Percentiles rank a stretch among this genome's conserved stretches.
These are phyloP conservation scores for Pseudofabraea citricarpa DNA, from an alignment of 2,329 filamentous ascomycete species.

Conservation along the genomic window DNA sequence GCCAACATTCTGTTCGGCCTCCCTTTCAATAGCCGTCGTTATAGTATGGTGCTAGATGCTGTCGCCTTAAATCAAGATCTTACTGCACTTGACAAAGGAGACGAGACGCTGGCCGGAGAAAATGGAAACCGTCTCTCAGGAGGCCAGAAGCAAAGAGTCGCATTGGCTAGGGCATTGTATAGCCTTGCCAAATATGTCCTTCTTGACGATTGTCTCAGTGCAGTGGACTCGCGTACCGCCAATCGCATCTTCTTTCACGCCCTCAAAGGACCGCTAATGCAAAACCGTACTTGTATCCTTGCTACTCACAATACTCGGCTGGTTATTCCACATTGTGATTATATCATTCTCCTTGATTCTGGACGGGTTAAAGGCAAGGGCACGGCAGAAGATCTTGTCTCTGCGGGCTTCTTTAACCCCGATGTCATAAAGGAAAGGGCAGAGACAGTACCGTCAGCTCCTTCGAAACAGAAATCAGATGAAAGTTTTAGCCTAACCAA, in stretches of 20 bases:
- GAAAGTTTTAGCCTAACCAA: background rate
- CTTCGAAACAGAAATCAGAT: background rate
- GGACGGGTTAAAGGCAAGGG: slow-evolving; percentile 75
- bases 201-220: slow-evolving; percentile 91
- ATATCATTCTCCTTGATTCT: slow-evolving; percentile 82
- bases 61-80: slow-evolving; percentile 90
- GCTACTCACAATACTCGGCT: slow-evolving; percentile 93
- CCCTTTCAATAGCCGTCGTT: slow-evolving; percentile 73
- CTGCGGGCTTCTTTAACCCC: slow-evolving; percentile 83
- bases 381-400: slow-evolving; percentile 68
- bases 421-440: slow-evolving; percentile 51
- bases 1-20: slow-evolving; percentile 93
- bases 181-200: slow-evolving; percentile 87
- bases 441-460: background rate
- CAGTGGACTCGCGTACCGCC: slow-evolving; percentile 94
- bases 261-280: slow-evolving; percentile 85
- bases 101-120: slow-evolving; percentile 91
- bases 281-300: slow-evolving; percentile 81
- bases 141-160: slow-evolving; percentile 96
- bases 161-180: slow-evolving; percentile 90
- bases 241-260: slow-evolving; percentile 98
- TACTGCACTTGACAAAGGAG: slow-evolving; percentile 85
- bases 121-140: slow-evolving; percentile 96
- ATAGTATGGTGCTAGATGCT: slow-evolving; percentile 81
- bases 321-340: slow-evolving; percentile 73